Evolutionary conservation across 2,329 filamentous ascomycete genomes (phyloP).

Genomic region (Nemania abortiva): DNA sequence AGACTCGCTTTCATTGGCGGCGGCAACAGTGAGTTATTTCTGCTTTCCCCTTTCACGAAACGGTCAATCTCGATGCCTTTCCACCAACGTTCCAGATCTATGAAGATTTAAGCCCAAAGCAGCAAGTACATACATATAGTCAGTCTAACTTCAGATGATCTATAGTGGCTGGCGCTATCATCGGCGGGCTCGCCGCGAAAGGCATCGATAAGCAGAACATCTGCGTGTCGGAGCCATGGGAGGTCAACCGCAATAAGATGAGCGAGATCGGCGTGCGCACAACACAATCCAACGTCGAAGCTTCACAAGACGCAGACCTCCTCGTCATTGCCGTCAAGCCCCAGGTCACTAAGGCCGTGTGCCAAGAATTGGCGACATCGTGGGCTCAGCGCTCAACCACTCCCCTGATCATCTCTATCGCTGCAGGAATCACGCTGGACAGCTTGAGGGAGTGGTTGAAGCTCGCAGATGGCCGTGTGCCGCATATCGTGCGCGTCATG

Average conservation of each 20-base stretch:
- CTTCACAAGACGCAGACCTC: conserved; percentile 58
- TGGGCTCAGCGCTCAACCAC: conserved; percentile 52
- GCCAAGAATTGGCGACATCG: conserved; percentile 59
- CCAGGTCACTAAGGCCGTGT: conserved; percentile 61
- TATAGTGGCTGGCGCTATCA: conserved; percentile 62
- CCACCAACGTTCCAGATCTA: neutral
- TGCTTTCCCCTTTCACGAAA: conserved; percentile 1
- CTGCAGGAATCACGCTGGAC: conserved; percentile 61
- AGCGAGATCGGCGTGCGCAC: conserved; percentile 59
- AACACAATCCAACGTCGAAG: conserved; percentile 61
- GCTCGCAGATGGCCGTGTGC: conserved; percentile 52
- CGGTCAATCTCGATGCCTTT: neutral
- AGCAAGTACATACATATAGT: neutral
- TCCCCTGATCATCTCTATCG: conserved; percentile 63
- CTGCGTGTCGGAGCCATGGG: conserved; percentile 64
- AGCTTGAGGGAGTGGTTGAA: conserved; percentile 60
- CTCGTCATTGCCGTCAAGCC: conserved; percentile 65
- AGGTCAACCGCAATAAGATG: conserved; percentile 65
- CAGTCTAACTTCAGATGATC: conserved; percentile 11
- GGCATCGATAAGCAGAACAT: conserved; percentile 59
- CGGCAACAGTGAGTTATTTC: conserved; percentile 57
- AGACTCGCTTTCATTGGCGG: conserved; percentile 54
- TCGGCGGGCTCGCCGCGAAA: conserved; percentile 60
- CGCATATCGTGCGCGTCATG: conserved; percentile 64
- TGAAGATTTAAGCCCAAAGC: conserved; percentile 2